Evolutionary conservation across 2,329 filamentous ascomycete species (phyloP).

Genomic region (Xylaria sp.): DNA sequence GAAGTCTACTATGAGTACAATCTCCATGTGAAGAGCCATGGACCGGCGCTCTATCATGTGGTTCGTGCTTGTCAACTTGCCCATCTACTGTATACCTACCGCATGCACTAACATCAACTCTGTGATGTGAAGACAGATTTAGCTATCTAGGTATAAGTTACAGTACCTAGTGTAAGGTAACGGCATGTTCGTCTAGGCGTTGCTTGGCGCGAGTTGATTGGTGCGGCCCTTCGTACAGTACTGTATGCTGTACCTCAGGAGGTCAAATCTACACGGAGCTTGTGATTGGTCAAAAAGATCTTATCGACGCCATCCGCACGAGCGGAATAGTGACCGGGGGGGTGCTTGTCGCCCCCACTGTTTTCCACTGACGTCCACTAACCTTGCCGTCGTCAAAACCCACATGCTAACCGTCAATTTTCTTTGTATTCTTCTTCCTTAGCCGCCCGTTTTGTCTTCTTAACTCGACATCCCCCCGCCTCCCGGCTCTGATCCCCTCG

Average conservation of each 20-base stretch:
- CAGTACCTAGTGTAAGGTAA: background rate
- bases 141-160: too few species aligned
- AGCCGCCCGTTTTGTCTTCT: constrained; percentile 2
- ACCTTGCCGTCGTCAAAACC: constrained; percentile 6
- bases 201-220: background rate
- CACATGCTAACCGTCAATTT: constrained; percentile 23
- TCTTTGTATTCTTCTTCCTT: constrained; percentile 17
- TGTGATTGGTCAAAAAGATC: background rate
- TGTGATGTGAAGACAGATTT: background rate
- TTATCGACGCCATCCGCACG: constrained; percentile 13
- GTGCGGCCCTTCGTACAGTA: background rate
- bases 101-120: background rate
- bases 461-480: constrained; percentile 14
- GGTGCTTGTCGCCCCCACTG: background rate
- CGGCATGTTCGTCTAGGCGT: background rate
- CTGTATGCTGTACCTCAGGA: too few species aligned
- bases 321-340: constrained; percentile 8
- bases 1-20: background rate
- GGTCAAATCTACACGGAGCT: constrained; percentile 5
- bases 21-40: background rate
- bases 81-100: too few species aligned
- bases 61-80: too few species aligned
- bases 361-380: background rate
- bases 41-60: background rate
- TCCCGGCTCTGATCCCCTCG: constrained; percentile 28